Percentiles rank a stretch among this genome's conserved stretches.
phyloP scores from a whole-genome alignment of 768 basidiomycete species.

The Hortiboletus campestris region DNA sequence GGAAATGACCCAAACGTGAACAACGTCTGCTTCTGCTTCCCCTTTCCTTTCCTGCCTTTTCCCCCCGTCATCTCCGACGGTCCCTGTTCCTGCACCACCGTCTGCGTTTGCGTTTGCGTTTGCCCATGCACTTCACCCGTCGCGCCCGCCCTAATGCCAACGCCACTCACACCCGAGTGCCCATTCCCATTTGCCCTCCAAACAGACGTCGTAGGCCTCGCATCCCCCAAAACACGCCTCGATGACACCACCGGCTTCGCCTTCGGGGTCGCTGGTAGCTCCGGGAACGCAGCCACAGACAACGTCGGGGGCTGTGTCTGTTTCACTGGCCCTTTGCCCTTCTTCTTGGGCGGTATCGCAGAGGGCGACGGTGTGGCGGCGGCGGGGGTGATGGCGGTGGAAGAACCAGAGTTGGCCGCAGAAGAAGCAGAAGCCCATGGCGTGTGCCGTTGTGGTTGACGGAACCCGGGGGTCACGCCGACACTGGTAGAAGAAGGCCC shows the following conservation, averaged over 20 bases:
- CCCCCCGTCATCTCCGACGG: conserved; percentile 14
- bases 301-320: conserved; percentile 42
- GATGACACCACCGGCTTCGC: conserved; percentile 54
- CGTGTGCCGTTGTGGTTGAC: conserved; percentile 51
- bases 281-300: conserved; percentile 63
- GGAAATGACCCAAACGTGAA: conserved; percentile 63
- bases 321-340: background rate
- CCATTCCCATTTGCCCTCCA: conserved; percentile 24
- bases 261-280: conserved; percentile 52
- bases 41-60: conserved; percentile 75
- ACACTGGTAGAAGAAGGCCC: background rate
- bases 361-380: background rate
- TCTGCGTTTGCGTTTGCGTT: background rate
- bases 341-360: conserved; percentile 9
- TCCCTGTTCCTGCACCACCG: background rate
- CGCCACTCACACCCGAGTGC: background rate
- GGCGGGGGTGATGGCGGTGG: background rate
- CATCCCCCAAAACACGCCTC: conserved; percentile 51
- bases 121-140: background rate
- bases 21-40: conserved; percentile 81
- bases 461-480: conserved; percentile 25
- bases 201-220: conserved; percentile 28
- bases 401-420: background rate
- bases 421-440: conserved; percentile 51
- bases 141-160: background rate